Evolutionary conservation across 768 basidiomycete genomes (phyloP).

Genomic region (Lactarius hatsudake): DNA sequence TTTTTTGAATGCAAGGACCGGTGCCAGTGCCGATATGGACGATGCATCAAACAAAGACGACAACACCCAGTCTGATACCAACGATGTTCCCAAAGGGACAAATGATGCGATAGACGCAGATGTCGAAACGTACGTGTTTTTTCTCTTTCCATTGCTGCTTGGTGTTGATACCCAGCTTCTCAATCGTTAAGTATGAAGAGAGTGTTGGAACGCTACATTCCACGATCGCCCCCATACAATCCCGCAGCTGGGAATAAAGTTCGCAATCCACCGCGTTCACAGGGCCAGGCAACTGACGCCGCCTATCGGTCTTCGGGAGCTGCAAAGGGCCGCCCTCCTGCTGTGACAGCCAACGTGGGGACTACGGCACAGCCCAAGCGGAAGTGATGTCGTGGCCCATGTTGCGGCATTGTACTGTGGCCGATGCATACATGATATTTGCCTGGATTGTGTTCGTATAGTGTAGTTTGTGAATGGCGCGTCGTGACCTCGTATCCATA

Average conservation of each 20-base stretch:
- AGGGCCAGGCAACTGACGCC: neutral
- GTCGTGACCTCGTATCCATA: neutral
- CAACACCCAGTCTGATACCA: neutral
- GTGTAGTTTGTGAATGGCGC: neutral
- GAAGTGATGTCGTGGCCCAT: neutral
- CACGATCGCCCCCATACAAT: neutral
- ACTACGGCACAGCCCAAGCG: conserved; percentile 1
- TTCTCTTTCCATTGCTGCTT: neutral
- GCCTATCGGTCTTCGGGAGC: neutral
- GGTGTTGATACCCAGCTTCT: neutral
- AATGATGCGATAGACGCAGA: neutral
- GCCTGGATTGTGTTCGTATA: neutral
- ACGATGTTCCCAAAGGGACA: neutral
- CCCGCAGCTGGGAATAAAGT: neutral
- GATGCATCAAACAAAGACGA: neutral
- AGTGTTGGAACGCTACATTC: neutral
- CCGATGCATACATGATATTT: neutral
- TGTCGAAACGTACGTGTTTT: neutral
- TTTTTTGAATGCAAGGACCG: neutral
- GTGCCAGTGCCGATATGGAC: neutral
- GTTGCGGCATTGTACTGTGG: neutral
- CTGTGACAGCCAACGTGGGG: neutral
- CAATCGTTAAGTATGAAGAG: neutral
- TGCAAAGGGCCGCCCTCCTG: neutral
- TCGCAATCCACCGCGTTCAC: neutral